Evolutionary conservation across 2,329 filamentous ascomycete genomes (phyloP), one percentile per base, ranked within the genome.

Genomic region (Leptographium flavum): DNA sequence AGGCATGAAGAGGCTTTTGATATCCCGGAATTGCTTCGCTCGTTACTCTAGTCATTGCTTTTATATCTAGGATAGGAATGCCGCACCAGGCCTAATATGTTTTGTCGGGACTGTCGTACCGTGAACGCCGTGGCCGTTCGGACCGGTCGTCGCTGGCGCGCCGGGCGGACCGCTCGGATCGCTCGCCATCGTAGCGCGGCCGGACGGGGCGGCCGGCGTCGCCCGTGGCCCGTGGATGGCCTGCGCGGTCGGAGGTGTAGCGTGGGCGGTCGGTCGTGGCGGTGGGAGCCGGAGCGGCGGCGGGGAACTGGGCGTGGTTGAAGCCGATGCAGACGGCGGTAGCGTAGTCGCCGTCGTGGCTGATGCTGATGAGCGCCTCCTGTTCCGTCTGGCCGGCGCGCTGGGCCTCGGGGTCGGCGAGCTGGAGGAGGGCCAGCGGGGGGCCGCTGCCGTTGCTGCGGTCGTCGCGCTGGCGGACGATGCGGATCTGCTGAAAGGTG

Each of bases 331-430:
- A 83, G 1, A 81, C 69, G 7, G 82, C 83, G 19, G 73, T 79
- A 10, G 87, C 87, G 62, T 87, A 94, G 8, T 86, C 81, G 2
- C 76, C 80, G 60, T 95, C 88, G 59, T 95, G 88, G 55, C 83
- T 92, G 54, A 95, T 93, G 48, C 82, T 90, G 38, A 94, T 58
- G 55, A 75, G 69, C 14, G 79, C 86, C 42, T 76, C 66, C n/a
- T 53, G 57, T 17, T 47, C 55, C n/a, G n/a, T n/a, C n/a, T n/a
- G n/a, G 19, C 8, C 13, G 38, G 14, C 8, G 23, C 2, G 25
- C 22, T 11, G 15, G 46, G 54, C 2, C 47, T 53, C 25, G 5
- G 23, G 13, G n/a, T 3, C 3, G 25, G 35, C 15, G 21, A 48
- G 22, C 9, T 23, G 58, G 47, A 73, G 63, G 42, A 70, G 53